These are phyloP conservation scores for Pseudogymnoascus sp. DNA, from an alignment of 2,329 filamentous ascomycete species.

Conservation along the genomic window DNA sequence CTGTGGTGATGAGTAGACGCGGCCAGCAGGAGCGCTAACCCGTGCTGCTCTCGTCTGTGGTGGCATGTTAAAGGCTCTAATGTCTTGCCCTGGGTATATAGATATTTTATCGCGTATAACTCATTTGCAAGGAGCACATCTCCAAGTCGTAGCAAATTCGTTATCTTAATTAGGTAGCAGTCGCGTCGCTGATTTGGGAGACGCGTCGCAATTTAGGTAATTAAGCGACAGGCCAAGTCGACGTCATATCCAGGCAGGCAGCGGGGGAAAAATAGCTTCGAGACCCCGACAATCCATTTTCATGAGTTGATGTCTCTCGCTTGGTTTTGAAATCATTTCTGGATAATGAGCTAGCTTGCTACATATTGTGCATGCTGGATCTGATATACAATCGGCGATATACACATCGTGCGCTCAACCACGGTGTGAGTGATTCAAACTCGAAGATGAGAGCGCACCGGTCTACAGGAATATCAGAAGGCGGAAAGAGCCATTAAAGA, in stretches of 20 bases:
- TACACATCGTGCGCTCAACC: neutral
- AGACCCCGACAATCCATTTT: neutral
- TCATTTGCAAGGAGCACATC: neutral
- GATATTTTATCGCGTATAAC: neutral
- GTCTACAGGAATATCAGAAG: neutral
- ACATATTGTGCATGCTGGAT: neutral
- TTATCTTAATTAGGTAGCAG: neutral
- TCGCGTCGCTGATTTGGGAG: conserved; percentile 10
- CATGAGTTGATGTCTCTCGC: neutral
- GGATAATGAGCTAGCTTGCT: conserved; percentile 1
- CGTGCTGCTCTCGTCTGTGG: neutral
- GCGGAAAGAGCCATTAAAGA: neutral
- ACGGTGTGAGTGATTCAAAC: neutral
- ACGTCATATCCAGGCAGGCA: conserved; percentile 5
- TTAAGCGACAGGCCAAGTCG: neutral
- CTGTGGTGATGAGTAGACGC: neutral
- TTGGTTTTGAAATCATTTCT: neutral
- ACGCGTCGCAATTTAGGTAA: neutral
- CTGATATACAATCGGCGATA: neutral
- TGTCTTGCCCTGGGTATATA: neutral
- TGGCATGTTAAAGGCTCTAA: neutral
- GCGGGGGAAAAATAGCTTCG: neutral
- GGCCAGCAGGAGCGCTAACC: neutral
- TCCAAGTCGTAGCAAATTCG: neutral
- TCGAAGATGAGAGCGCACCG: neutral